Conservation (phyloP, 805 yeast genomes). For the Spathaspora gorwiae region DNA sequence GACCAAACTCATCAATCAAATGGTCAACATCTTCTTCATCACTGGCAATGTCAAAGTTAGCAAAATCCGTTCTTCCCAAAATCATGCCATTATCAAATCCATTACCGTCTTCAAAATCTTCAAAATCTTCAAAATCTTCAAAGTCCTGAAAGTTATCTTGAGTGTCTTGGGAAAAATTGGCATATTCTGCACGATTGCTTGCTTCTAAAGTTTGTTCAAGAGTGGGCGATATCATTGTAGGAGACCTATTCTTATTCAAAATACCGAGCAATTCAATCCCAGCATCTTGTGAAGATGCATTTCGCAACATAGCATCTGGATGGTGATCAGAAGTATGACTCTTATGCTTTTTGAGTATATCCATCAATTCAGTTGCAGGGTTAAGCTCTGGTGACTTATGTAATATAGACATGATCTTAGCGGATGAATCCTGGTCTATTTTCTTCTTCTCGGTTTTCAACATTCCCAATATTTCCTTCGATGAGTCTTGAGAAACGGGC, state of each 20-base stretch:
- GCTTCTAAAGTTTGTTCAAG: constrained; percentile 1
- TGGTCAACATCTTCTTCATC: constrained; percentile 30
- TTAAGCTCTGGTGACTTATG: background rate
- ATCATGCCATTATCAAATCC: constrained; percentile 20
- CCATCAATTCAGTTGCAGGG: constrained; percentile 13
- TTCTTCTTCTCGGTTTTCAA: background rate
- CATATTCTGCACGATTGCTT: background rate
- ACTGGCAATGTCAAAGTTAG: constrained; percentile 27
- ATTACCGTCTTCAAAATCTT: constrained; percentile 30
- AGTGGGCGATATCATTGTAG: background rate
- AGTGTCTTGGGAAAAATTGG: background rate
- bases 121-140: constrained; percentile 28
- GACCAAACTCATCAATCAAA: constrained; percentile 4
- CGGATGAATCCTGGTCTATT: background rate
- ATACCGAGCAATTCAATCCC: background rate
- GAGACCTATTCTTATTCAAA: background rate
- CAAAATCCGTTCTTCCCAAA: constrained; percentile 12
- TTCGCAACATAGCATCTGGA: background rate
- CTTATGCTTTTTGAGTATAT: constrained; percentile 9
- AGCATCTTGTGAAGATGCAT: background rate
- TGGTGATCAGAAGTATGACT: background rate
- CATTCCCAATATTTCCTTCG: constrained; percentile 16
- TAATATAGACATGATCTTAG: too few relatives aligned
- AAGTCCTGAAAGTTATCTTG: constrained; percentile 12
- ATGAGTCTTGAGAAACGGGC: constrained; percentile 1